Base-by-base conservation (phyloP, 2,329 filamentous ascomycete species). In the Colletotrichum phormii region DNA sequence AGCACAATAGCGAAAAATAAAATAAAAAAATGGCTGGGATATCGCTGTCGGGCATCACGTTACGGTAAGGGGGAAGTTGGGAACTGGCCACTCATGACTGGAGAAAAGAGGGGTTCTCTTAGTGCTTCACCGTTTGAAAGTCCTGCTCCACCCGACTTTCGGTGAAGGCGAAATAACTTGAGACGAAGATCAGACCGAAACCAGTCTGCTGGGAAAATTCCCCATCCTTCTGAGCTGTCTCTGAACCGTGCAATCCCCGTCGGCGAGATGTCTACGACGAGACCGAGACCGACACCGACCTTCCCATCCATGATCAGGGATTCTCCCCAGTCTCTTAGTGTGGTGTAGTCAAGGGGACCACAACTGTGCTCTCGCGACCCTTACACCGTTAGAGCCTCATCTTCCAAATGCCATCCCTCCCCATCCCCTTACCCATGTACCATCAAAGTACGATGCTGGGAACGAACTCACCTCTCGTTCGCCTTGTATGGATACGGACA, bases 151-250 rank as follows among this genome's bases (percentile, higher is more conserved):
- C 18, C 15, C 42, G 18, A 49, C 42, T 49, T 49, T 72, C 70
- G 65, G 65, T 29, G 31, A 60, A 42, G 9, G 65, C 70, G 70
- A 72, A 57, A 71, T 31, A 29, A 62, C 65, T 31, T 68, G 65
- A 68, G 65, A 63, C 65, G 65, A 68, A 72, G 37, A 72, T 72
- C 70, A 72, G 65, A 72, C 70, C 54, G 59, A 64, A 69, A 64
- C 70, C 70, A 31, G 26, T 49, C 46, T 53, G 59, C 42, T 53
- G 59, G 58, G 42, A 69, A 58, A 62, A 62, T 62, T 58, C 26
- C 13, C 5, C 22, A 46, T 26, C 15, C 37, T 4, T 4, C 5
- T 42, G 37, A 42, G 37, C 37, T 5, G 13, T 13, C 22, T 15
- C 18, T 51, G 37, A 46, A 33, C 70, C 65, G 61, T 72, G 65